Percentiles rank a stretch among this genome's conserved stretches.
These are phyloP conservation scores for Xylaria flabelliformis DNA, from an alignment of 495 filamentous ascomycete species.

Conservation along the genomic window DNA sequence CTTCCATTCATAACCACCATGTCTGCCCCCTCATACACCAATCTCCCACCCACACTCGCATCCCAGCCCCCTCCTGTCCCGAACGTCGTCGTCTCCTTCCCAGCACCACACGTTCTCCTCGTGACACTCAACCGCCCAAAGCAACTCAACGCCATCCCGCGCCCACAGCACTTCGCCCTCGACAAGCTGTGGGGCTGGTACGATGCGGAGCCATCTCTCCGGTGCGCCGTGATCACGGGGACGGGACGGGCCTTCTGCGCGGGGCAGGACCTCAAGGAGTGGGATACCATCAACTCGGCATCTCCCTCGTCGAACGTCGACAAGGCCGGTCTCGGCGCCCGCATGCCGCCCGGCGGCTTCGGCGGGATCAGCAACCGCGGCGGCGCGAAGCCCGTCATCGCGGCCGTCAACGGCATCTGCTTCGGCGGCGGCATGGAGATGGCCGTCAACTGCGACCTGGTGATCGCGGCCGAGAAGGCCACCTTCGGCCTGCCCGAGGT, in stretches of 20 bases:
- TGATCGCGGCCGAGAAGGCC: slow-evolving; percentile 62
- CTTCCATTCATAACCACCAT: slow-evolving; percentile 17
- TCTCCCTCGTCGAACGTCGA: neutral
- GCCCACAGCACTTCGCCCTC: slow-evolving; percentile 57
- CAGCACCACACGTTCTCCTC: slow-evolving; percentile 61
- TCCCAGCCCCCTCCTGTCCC: slow-evolving; percentile 44
- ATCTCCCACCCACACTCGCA: slow-evolving; percentile 32
- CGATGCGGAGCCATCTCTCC: slow-evolving; percentile 61
- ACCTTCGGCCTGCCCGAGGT: slow-evolving; percentile 72
- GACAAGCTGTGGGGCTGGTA: slow-evolving; percentile 62
- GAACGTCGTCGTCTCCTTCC: slow-evolving; percentile 60
- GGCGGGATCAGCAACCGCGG: slow-evolving; percentile 60
- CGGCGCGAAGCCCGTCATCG: slow-evolving; percentile 71
- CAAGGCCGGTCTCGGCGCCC: neutral
- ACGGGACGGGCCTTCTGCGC: slow-evolving; percentile 62
- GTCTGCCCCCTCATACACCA: slow-evolving; percentile 23
- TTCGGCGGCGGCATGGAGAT: slow-evolving; percentile 80
- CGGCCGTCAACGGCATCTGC: slow-evolving; percentile 77
- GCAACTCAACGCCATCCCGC: slow-evolving; percentile 64
- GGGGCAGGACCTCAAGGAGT: slow-evolving; percentile 62
- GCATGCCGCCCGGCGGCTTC: slow-evolving; percentile 48
- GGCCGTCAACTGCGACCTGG: slow-evolving; percentile 71
- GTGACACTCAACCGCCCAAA: slow-evolving; percentile 67
- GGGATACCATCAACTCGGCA: slow-evolving; percentile 21
- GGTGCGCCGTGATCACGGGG: slow-evolving; percentile 64